Base-by-base conservation (phyloP, 305 asterid species). In the Fraxinus angustifolia region DNA sequence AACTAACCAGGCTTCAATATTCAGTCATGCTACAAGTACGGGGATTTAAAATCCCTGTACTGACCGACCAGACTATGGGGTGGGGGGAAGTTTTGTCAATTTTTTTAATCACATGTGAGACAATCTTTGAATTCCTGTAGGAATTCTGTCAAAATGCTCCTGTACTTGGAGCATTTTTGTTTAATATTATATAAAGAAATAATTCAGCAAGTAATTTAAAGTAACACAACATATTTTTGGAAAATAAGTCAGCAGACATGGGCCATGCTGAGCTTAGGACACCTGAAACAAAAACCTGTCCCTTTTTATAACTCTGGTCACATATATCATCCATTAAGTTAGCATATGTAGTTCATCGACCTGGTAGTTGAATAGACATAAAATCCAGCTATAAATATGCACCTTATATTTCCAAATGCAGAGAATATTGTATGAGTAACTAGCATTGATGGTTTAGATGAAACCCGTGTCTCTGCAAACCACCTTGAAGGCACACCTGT, bases 401-500 rank as follows among this genome's bases (percentile, higher is more conserved):
- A 88, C 99, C 97, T 90, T 86, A 95, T 91, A 85, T 91, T 88
- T 86, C 99, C 98, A 84, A 96, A 87, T 17, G 90, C 88, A n/a
- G 98, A 94, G 80, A 96, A 85, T 80, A 96, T 94, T 70, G 97
- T 93, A 79, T 96, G 98, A 76, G 95, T 88, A 75, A 94, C 97
- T 58, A 96, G 92, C 98, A 96, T 94, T 58, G 99, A 96, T 77
- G 99, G 99, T 85, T 94, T 96, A 73, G 98, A 92, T 71, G 99
- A 96, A 76, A 96, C 99, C 79, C 98, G 90, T 23, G 97, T 89
- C 87, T 96, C 99, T 60, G 99, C 97, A 80, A 94, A 94, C 99
- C 99, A 96, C 86, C 99, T 88, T 40, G 97, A 96, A 12, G 98
- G 99, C 85, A 92, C 86, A 74, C 99, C 98, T 87, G 88, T 93